Conservation (phyloP, 1,139 yeast species). For the Candida sanyaensis region DNA sequence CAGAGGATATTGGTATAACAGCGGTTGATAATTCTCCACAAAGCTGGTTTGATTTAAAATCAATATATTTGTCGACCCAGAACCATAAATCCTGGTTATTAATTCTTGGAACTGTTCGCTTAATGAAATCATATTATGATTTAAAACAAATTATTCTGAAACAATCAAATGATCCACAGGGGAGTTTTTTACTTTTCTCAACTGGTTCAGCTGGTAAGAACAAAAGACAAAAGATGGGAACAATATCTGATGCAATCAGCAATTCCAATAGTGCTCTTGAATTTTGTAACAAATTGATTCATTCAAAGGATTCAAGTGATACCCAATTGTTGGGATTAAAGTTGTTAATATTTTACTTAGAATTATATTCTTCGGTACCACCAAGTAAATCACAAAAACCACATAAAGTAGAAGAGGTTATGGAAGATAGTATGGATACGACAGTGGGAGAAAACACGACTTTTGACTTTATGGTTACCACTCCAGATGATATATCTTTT, state of each 20-base stretch:
- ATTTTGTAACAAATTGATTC: slow-evolving; percentile 23
- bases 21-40: slow-evolving; percentile 11
- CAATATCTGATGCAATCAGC: slow-evolving; percentile 19
- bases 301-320: slow-evolving; percentile 17
- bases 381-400: neutral
- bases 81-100: slow-evolving; percentile 35
- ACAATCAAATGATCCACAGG: slow-evolving; percentile 6
- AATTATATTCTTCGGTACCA: slow-evolving; percentile 8
- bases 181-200: slow-evolving; percentile 1
- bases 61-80: slow-evolving; percentile 23
- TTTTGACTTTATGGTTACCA: slow-evolving; percentile 12
- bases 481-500: slow-evolving; percentile 4
- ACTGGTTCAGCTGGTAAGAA: slow-evolving; percentile 2
- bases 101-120: slow-evolving; percentile 27
- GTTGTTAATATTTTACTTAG: slow-evolving; percentile 26
- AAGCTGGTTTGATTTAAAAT: slow-evolving; percentile 31
- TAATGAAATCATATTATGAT: slow-evolving; percentile 28
- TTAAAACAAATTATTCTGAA: slow-evolving; percentile 15
- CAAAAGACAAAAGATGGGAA: slow-evolving; percentile 24
- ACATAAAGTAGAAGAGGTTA: neutral
- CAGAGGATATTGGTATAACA: slow-evolving; percentile 22
- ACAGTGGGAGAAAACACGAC: slow-evolving; percentile 11
- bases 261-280: slow-evolving; percentile 19
- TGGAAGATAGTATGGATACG: slow-evolving; percentile 4
- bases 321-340: slow-evolving; percentile 31